phyloP scores from a whole-genome alignment of 352 stramenopile genomes.

The Phytophthora fragariaefolia region DNA sequence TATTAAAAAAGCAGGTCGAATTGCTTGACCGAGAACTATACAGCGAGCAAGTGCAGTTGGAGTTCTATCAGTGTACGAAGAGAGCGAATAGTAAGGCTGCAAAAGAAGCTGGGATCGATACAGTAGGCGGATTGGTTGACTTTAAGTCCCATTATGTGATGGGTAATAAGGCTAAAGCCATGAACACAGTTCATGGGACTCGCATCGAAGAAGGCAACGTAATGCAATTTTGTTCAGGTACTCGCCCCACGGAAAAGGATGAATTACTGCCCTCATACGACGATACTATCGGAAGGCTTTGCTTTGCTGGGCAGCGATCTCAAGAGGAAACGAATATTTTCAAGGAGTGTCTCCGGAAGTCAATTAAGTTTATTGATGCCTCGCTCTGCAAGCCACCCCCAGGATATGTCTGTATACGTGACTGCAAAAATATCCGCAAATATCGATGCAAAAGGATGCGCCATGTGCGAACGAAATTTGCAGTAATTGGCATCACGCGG shows the following conservation, averaged over 20 bases:
- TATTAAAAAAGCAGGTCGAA: slow-evolving; percentile 4
- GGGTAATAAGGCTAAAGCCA: background rate
- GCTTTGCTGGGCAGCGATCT: slow-evolving; percentile 29
- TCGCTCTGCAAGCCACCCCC: slow-evolving; percentile 54
- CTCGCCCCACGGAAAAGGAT: background rate
- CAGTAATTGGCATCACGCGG: slow-evolving; percentile 63
- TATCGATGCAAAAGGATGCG: slow-evolving; percentile 53
- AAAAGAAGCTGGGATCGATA: slow-evolving; percentile 7
- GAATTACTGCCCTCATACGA: background rate
- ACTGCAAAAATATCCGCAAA: slow-evolving; percentile 51
- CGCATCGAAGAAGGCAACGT: background rate
- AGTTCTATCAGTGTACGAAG: slow-evolving; percentile 15
- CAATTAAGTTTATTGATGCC: slow-evolving; percentile 62
- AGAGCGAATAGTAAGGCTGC: slow-evolving; percentile 7
- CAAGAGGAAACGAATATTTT: slow-evolving; percentile 54
- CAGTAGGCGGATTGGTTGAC: background rate
- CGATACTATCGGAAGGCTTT: slow-evolving; percentile 15
- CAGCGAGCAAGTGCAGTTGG: slow-evolving; percentile 13
- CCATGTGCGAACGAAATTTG: slow-evolving; percentile 60
- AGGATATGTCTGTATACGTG: slow-evolving; percentile 39
- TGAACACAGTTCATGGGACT: background rate
- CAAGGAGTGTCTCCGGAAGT: slow-evolving; percentile 61
- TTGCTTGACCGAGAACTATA: slow-evolving; percentile 14
- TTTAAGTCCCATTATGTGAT: slow-evolving; percentile 11
- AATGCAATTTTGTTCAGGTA: background rate